Conservation (phyloP, 106 monocot species). For the Dendrobium catenatum region DNA sequence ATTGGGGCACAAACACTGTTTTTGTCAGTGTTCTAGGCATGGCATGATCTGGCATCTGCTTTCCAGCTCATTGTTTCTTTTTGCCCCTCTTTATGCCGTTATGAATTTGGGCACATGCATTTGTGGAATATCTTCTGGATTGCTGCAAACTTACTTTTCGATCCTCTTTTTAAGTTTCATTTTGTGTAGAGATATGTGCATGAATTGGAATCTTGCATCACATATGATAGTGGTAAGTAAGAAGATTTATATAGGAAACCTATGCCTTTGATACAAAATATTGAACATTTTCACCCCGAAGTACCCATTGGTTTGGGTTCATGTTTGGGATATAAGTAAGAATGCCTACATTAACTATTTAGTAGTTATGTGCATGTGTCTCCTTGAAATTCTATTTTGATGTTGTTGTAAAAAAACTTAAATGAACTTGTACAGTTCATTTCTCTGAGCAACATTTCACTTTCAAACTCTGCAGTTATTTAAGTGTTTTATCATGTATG, state of each 20-base stretch:
- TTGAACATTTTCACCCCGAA: too few species aligned
- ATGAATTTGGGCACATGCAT: neutral
- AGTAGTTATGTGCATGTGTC: too few species aligned
- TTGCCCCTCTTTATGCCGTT: neutral
- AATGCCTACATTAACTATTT: too few species aligned
- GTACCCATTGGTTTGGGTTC: too few species aligned
- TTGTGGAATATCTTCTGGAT: neutral
- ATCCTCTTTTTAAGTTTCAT: neutral
- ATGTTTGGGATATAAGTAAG: too few species aligned
- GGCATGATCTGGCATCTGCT: neutral
- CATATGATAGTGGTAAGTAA: neutral
- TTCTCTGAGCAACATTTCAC: too few species aligned
- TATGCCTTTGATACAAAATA: too few species aligned
- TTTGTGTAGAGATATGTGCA: neutral
- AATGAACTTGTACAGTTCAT: too few species aligned
- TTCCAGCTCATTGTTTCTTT: neutral
- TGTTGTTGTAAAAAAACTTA: too few species aligned
- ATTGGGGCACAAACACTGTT: neutral
- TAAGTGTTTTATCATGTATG: too few species aligned
- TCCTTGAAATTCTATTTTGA: too few species aligned
- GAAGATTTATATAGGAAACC: neutral
- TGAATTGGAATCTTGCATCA: neutral
- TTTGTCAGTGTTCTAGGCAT: neutral
- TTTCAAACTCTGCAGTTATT: too few species aligned
- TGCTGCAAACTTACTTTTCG: neutral